phyloP scores from a whole-genome alignment of 331 rosid genomes.

The Prunus yedoensis region DNA sequence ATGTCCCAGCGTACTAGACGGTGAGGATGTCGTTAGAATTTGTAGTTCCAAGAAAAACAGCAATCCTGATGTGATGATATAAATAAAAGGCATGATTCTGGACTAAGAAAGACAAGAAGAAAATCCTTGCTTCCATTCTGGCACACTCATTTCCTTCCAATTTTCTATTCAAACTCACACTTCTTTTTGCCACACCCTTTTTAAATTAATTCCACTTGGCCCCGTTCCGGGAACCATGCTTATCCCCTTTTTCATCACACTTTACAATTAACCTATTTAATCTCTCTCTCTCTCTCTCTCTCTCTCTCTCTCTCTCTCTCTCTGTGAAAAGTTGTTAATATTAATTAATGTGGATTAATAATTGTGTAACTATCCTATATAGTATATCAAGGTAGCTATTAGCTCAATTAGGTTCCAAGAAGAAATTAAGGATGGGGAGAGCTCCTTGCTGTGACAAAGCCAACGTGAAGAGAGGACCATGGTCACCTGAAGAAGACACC shows the following conservation, averaged over 20 bases:
- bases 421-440: conserved; percentile 58
- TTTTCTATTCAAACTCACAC: conserved; percentile 36
- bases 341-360: neutral
- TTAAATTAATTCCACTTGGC: conserved; percentile 20
- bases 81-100: conserved; percentile 39
- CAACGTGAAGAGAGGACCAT: conserved; percentile 94
- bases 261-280: neutral
- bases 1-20: conserved; percentile 2
- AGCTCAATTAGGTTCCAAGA: neutral
- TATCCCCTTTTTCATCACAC: conserved; percentile 34
- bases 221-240: conserved; percentile 45
- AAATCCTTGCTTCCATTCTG: conserved; percentile 51
- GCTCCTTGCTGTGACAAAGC: conserved; percentile 99
- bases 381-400: neutral
- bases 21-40: conserved; percentile 19
- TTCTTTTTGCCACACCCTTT: conserved; percentile 33
- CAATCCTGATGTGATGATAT: conserved; percentile 14
- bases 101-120: conserved; percentile 76
- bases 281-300: conserved; percentile 16
- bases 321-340: conserved; percentile 27
- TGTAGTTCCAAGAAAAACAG: conserved; percentile 30
- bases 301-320: conserved; percentile 15
- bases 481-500: conserved; percentile 89
- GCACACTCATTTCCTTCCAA: conserved; percentile 49
- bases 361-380: neutral